Evolutionary conservation across 345 rosid species (phyloP).

Genomic region (Triadica sebifera): DNA sequence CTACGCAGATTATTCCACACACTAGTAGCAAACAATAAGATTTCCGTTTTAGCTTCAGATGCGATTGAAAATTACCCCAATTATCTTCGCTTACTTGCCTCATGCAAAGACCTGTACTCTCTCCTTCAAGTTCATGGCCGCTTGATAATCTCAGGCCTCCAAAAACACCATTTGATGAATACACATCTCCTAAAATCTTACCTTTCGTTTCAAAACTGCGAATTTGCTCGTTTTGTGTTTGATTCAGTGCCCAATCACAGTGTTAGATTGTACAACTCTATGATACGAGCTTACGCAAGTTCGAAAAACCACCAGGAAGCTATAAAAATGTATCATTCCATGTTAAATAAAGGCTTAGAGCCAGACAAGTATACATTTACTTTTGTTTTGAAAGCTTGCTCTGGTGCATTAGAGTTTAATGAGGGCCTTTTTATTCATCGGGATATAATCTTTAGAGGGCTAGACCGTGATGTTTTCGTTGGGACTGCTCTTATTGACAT

Average conservation of each 20-base stretch:
- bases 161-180: slow-evolving; percentile 24
- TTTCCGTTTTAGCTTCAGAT: background rate
- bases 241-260: slow-evolving; percentile 42
- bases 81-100: slow-evolving; percentile 34
- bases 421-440: slow-evolving; percentile 50
- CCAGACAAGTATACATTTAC: slow-evolving; percentile 60
- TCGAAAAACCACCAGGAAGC: slow-evolving; percentile 38
- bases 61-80: background rate
- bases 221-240: slow-evolving; percentile 47
- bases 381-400: slow-evolving; percentile 62
- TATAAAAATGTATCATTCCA: slow-evolving; percentile 35
- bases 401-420: slow-evolving; percentile 38
- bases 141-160: slow-evolving; percentile 42
- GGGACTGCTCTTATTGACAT: slow-evolving; percentile 52
- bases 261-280: slow-evolving; percentile 45
- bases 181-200: slow-evolving; percentile 45
- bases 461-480: slow-evolving; percentile 52
- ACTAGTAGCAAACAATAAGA: background rate
- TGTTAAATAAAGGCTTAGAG: slow-evolving; percentile 39
- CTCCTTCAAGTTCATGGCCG: slow-evolving; percentile 44
- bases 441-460: slow-evolving; percentile 33
- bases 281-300: slow-evolving; percentile 50
- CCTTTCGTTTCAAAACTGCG: slow-evolving; percentile 38
- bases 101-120: slow-evolving; percentile 38
- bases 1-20: background rate